Evolutionary conservation across 345 rosid species (phyloP), one percentile per base, ranked within the genome.

Genomic region (Orychophragmus violaceus): DNA sequence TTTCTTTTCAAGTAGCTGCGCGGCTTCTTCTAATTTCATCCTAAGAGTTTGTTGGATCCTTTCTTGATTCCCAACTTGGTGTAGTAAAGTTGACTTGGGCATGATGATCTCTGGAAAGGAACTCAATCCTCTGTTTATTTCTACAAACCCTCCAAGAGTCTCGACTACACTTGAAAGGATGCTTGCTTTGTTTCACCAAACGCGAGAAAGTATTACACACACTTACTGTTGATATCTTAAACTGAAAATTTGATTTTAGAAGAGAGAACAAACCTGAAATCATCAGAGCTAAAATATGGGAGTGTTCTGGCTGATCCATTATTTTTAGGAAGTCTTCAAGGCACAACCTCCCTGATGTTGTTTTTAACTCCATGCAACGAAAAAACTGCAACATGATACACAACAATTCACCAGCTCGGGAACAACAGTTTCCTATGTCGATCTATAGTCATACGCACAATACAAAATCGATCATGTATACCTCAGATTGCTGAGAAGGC

Each of bases 71-170:
- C 84, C 78, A 59, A 85, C 72, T 71, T 87, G 85, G 33, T 67
- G 74, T 61, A 87, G 71, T 63, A 85, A 76, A 5, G 67, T 27
- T 28, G 92, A 76, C 17, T 88, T 68, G 6, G 91, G 97, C 66
- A 75, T 54, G 80, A 90, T 90, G 8, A 85, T 71, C 78, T 90
- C 96, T 6, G 93, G 88, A 57, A 90, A 94, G 19, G 96, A 87
- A 71, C 64, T 87, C 55, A 94, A 74, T 52, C 64, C 86, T 59
- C 70, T 69, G 71, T 80, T 74, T 53, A 72, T 69, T 52, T 83
- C 81, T 37, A 85, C 81, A 66, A 85, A 88, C 39, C 93, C 93
- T 37, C 62, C 58, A 22, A 94, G 70, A 52, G 89, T 88, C 78
- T 87, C 97, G n/a, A 74, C 61, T 48, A 82, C 70, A 25, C 83